Evolutionary conservation across 768 basidiomycete species (phyloP).

Genomic region (Rossbeevera mucosa): DNA sequence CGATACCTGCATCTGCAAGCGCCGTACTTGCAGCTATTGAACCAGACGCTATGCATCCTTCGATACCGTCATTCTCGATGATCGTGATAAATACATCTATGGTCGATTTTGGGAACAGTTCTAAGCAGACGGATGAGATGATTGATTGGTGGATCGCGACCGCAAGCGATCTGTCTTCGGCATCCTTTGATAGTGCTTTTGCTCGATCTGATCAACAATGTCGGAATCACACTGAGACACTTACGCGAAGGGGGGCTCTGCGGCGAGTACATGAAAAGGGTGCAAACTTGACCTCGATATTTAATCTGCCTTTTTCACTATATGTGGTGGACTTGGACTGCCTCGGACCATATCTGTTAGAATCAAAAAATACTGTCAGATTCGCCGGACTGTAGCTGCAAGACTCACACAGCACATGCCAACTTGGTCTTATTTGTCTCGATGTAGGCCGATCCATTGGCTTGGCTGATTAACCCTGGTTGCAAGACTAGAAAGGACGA

Average conservation of each 20-base stretch:
- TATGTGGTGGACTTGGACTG: constrained; percentile 78
- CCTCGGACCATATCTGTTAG: constrained; percentile 71
- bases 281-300: constrained; percentile 94
- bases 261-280: constrained; percentile 83
- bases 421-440: constrained; percentile 91
- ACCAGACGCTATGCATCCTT: constrained; percentile 82
- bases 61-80: constrained; percentile 89
- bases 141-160: constrained; percentile 84
- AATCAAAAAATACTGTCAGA: constrained; percentile 2
- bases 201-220: constrained; percentile 1
- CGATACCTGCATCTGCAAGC: constrained; percentile 88
- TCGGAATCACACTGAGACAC: constrained; percentile 23
- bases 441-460: constrained; percentile 95
- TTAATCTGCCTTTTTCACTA: constrained; percentile 82
- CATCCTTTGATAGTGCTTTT: constrained; percentile 57
- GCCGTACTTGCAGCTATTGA: constrained; percentile 86
- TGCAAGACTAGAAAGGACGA: constrained; percentile 61
- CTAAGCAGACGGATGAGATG: constrained; percentile 76
- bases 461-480: constrained; percentile 85
- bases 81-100: constrained; percentile 89
- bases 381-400: not conserved
- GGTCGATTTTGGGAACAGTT: constrained; percentile 89
- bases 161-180: constrained; percentile 85
- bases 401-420: constrained; percentile 86
- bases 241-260: constrained; percentile 81